A percentile compares a stretch with the other conserved stretches of the same genome.
Conservation (phyloP, 352 stramenopile species). For the Pythium myriotylum region DNA sequence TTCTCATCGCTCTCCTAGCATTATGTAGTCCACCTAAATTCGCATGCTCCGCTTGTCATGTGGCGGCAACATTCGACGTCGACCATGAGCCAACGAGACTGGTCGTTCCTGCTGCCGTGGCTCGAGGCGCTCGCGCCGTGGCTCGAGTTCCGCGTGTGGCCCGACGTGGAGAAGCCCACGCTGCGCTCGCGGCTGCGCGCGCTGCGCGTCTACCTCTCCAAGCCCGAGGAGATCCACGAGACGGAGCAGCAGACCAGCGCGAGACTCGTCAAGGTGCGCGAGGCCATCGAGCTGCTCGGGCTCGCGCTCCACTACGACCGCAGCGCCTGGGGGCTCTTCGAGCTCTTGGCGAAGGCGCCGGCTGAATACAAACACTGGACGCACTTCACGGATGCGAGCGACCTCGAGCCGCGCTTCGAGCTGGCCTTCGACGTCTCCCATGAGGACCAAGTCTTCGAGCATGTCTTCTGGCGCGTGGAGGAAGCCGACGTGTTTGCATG, state of each 20-base stretch:
- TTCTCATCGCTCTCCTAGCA: no score
- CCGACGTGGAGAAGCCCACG: slow-evolving; percentile 15
- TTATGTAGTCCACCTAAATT: not conserved
- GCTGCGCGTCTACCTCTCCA: slow-evolving; percentile 16
- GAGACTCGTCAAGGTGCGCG: slow-evolving; percentile 1
- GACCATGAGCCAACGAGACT: not conserved
- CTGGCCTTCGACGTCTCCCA: slow-evolving; percentile 16
- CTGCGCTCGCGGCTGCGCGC: slow-evolving; percentile 11
- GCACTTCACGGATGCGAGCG: slow-evolving; percentile 1
- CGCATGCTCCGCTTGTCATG: no score
- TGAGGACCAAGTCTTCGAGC: slow-evolving; percentile 5
- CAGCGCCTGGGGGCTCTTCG: slow-evolving; percentile 7
- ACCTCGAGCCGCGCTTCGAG: slow-evolving; percentile 16
- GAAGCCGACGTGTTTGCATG: slow-evolving; percentile 16
- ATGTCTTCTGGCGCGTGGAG: not conserved
- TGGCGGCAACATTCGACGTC: not conserved
- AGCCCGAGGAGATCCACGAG: slow-evolving; percentile 9
- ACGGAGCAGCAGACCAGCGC: not conserved
- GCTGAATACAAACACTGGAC: slow-evolving; percentile 14
- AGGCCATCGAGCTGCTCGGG: slow-evolving; percentile 13
- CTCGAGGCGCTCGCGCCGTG: slow-evolving; percentile 14
- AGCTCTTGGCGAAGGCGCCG: not conserved
- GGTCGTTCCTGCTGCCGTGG: slow-evolving; percentile 1
- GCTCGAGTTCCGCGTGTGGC: slow-evolving; percentile 15
- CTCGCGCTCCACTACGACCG: slow-evolving; percentile 15